phyloP scores from a whole-genome alignment of 306 rosid species.

The Echinosophora koreensis region DNA sequence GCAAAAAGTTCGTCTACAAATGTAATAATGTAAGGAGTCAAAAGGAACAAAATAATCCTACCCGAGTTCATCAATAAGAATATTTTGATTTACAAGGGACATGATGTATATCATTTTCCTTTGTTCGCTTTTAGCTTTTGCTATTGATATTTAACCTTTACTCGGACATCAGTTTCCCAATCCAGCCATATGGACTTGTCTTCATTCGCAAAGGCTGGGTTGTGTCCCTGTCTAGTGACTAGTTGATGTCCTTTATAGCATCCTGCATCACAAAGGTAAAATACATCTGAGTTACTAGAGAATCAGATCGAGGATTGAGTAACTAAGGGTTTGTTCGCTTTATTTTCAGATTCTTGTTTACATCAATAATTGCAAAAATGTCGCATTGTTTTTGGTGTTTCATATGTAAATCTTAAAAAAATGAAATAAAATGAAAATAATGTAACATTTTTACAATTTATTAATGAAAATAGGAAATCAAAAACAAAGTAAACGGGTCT shows the following conservation, averaged over 20 bases:
- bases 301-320: neutral
- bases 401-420: too few relatives aligned
- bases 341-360: too few relatives aligned
- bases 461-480: too few relatives aligned
- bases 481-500: neutral
- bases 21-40: neutral
- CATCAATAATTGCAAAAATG: too few relatives aligned
- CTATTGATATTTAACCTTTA: constrained; percentile 24
- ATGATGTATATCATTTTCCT: constrained; percentile 36
- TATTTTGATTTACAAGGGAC: constrained; percentile 46
- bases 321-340: too few relatives aligned
- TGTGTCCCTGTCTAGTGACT: constrained; percentile 34
- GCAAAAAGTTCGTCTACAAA: constrained; percentile 1
- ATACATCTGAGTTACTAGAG: neutral
- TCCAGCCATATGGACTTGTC: neutral
- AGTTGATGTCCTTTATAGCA: constrained; percentile 59
- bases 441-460: too few relatives aligned
- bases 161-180: constrained; percentile 31
- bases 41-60: constrained; percentile 41
- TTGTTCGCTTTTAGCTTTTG: constrained; percentile 18
- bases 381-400: too few relatives aligned
- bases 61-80: constrained; percentile 40
- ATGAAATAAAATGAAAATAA: too few relatives aligned
- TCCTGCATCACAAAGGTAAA: constrained; percentile 51
- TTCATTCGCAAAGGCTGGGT: constrained; percentile 46